phyloP scores from a whole-genome alignment of 441 rosid species.

The Erodium moschatum region DNA sequence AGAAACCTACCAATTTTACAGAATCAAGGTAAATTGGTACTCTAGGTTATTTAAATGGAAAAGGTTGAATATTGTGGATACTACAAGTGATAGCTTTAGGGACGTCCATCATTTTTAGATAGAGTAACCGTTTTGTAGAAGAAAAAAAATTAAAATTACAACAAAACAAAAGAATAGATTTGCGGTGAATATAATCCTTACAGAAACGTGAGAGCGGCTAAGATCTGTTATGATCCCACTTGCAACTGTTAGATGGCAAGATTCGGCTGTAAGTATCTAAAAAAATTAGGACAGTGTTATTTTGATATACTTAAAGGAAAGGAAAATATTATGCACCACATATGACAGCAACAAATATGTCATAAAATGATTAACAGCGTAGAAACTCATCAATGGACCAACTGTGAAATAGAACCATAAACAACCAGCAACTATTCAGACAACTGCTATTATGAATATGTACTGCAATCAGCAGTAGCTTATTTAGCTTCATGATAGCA shows the following conservation, averaged over 20 bases:
- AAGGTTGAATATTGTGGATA: slow-evolving; percentile 13
- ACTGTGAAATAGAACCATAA: slow-evolving; percentile 2
- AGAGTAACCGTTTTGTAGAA: background rate
- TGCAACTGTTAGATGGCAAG: slow-evolving; percentile 48
- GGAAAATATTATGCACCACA: slow-evolving; percentile 3
- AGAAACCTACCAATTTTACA: slow-evolving; percentile 51
- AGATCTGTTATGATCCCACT: slow-evolving; percentile 70
- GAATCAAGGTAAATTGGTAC: slow-evolving; percentile 18
- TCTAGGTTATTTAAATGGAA: slow-evolving; percentile 18
- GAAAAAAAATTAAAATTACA: background rate
- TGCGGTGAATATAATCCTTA: slow-evolving; percentile 35
- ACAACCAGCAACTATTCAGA: background rate
- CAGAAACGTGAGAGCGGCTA: slow-evolving; percentile 62
- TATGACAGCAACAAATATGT: background rate
- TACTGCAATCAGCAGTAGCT: slow-evolving; percentile 8
- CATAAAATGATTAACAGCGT: background rate
- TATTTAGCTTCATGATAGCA: background rate
- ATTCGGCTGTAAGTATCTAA: slow-evolving; percentile 68
- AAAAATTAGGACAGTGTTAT: slow-evolving; percentile 16
- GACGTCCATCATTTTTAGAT: slow-evolving; percentile 9
- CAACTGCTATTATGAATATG: background rate
- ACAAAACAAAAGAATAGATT: slow-evolving; percentile 6
- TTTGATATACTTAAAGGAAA: slow-evolving; percentile 9
- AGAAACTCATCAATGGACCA: background rate
- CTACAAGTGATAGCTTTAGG: slow-evolving; percentile 12